These are phyloP conservation scores for Leccinum fuscescens DNA, from an alignment of 1,284 basidiomycete genomes.

Conservation along the genomic window DNA sequence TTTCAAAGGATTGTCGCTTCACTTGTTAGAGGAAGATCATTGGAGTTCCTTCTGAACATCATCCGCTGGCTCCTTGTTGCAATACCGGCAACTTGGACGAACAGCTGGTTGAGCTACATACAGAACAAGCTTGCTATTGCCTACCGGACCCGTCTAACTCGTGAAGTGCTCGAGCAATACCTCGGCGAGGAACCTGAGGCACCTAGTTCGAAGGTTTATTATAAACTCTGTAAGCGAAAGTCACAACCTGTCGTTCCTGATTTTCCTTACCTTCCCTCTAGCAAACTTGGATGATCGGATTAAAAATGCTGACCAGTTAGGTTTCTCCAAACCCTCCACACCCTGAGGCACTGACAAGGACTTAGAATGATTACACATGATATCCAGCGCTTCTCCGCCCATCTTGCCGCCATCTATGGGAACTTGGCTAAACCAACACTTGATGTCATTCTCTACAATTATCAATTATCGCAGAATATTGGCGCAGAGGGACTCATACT, in stretches of 20 bases:
- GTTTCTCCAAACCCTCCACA: constrained; percentile 17
- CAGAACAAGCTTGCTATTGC: constrained; percentile 93
- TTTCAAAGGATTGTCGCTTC: constrained; percentile 83
- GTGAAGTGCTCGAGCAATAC: constrained; percentile 82
- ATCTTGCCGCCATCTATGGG: constrained; percentile 92
- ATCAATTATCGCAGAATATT: constrained; percentile 90
- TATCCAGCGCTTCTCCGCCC: constrained; percentile 89
- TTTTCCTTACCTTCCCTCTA: constrained; percentile 29
- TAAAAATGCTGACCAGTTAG: constrained; percentile 92
- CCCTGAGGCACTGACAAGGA: constrained; percentile 8
- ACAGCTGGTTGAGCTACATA: constrained; percentile 93
- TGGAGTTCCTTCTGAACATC: constrained; percentile 83
- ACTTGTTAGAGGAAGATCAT: constrained; percentile 84
- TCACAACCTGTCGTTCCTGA: not conserved
- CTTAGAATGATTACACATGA: constrained; percentile 91
- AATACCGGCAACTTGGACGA: constrained; percentile 95
- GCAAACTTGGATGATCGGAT: constrained; percentile 93
- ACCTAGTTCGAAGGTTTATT: constrained; percentile 76
- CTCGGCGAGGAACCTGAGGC: constrained; percentile 71
- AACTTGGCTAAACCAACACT: constrained; percentile 92
- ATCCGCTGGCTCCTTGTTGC: constrained; percentile 89
- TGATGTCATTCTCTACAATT: constrained; percentile 95
- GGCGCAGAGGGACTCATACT: constrained; percentile 91
- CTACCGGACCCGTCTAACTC: constrained; percentile 87
- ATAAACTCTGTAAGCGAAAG: constrained; percentile 74